Evolutionary conservation across 768 basidiomycete genomes (phyloP).

Genomic region (Xerocomellus amylosporus): DNA sequence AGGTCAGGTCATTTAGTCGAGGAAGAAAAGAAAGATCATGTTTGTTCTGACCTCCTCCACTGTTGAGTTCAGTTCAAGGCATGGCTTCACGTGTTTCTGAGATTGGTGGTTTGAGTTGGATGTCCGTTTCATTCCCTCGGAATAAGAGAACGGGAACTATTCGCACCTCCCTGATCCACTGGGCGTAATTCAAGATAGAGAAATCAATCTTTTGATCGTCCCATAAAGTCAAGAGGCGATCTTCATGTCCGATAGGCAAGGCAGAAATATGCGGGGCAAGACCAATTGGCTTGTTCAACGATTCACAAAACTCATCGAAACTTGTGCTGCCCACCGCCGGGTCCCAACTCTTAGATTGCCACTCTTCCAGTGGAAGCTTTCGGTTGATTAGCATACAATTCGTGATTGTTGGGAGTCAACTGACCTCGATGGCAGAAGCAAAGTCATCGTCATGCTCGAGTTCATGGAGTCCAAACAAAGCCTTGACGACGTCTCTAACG

Average conservation of each 20-base stretch:
- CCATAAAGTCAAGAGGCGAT: slow-evolving; percentile 46
- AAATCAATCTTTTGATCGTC: slow-evolving; percentile 53
- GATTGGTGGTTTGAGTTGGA: not conserved
- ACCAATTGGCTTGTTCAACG: slow-evolving; percentile 46
- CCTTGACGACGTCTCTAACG: slow-evolving; percentile 56
- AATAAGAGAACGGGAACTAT: not conserved
- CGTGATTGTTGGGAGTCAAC: slow-evolving; percentile 23
- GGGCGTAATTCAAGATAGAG: slow-evolving; percentile 68
- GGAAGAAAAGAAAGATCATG: not conserved
- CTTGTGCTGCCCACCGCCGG: slow-evolving; percentile 56
- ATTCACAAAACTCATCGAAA: slow-evolving; percentile 69
- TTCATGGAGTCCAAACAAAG: slow-evolving; percentile 68
- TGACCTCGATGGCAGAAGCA: slow-evolving; percentile 61
- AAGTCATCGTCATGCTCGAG: slow-evolving; percentile 79
- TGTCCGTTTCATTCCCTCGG: not conserved
- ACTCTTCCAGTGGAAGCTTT: slow-evolving; percentile 60
- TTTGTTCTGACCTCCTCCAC: slow-evolving; percentile 49
- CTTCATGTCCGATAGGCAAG: slow-evolving; percentile 48
- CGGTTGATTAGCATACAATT: slow-evolving; percentile 1
- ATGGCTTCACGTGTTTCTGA: slow-evolving; percentile 56
- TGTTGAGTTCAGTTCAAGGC: slow-evolving; percentile 42
- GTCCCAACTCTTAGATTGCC: slow-evolving; percentile 91
- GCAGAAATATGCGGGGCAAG: slow-evolving; percentile 31
- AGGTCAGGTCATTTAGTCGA: not conserved
- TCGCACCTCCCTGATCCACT: slow-evolving; percentile 68